phyloP scores from a whole-genome alignment of 2,329 filamentous ascomycete species.

The Verticillium longisporum region DNA sequence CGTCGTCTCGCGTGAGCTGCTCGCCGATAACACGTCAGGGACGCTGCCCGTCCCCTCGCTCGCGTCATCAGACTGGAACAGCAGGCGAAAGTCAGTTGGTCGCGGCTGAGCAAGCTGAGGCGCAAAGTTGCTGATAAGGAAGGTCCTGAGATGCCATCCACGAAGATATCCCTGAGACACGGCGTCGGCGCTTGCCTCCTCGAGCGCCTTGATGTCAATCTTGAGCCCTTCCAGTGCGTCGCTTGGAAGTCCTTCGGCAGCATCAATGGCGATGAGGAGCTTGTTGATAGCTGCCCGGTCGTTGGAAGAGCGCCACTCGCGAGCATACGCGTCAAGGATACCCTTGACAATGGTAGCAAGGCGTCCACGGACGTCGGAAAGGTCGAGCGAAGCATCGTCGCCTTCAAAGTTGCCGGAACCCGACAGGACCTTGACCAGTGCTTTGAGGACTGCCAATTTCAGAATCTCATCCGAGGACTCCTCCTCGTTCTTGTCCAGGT shows the following conservation, averaged over 20 bases:
- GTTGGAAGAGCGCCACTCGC: conserved; percentile 6
- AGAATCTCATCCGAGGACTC: conserved; percentile 17
- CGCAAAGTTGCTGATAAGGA: conserved; percentile 31
- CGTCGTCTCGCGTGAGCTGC: conserved; percentile 15
- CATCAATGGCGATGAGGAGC: conserved; percentile 10
- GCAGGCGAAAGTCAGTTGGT: conserved; percentile 23
- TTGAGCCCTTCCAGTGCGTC: conserved; percentile 21
- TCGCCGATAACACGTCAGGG: conserved; percentile 5
- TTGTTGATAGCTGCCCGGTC: conserved; percentile 3
- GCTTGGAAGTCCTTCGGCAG: conserved; percentile 18
- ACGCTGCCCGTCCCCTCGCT: neutral
- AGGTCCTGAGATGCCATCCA: conserved; percentile 39
- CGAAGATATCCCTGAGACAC: conserved; percentile 27
- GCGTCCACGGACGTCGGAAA: neutral
- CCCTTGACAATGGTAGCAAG: neutral
- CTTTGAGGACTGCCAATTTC: conserved; percentile 27
- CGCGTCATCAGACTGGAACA: conserved; percentile 5
- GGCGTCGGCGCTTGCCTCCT: conserved; percentile 23
- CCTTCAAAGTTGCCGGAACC: conserved; percentile 17
- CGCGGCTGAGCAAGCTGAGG: conserved; percentile 21
- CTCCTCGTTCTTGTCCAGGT: conserved; percentile 11
- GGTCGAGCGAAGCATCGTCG: neutral
- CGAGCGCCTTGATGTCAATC: conserved; percentile 25
- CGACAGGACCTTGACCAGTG: conserved; percentile 19
- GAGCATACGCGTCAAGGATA: conserved; percentile 2